These are phyloP conservation scores for Lolium multiflorum DNA, from an alignment of 176 grass and related monocot genomes.

Conservation along the genomic window DNA sequence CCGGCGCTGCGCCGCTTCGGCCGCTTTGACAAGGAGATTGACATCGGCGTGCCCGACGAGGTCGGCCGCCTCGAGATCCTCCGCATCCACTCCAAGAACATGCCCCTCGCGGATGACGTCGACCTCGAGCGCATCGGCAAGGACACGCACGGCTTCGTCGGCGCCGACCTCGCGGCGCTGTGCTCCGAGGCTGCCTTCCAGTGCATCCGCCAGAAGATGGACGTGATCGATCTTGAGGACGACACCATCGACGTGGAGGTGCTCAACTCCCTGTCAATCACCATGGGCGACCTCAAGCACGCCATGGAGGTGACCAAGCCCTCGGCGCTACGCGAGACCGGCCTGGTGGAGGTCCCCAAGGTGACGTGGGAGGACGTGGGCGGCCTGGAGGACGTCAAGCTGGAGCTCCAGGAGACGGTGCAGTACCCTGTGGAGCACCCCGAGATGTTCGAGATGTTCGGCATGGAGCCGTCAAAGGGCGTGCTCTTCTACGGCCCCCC, in stretches of 20 bases:
- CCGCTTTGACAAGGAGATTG: slow-evolving; percentile 61
- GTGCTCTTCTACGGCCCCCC: slow-evolving; percentile 62
- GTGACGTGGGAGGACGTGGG: slow-evolving; percentile 61
- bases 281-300: slow-evolving; percentile 30
- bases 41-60: slow-evolving; percentile 65
- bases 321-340: slow-evolving; percentile 21
- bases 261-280: slow-evolving; percentile 41
- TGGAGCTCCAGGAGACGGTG: slow-evolving; percentile 59
- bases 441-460: slow-evolving; percentile 57
- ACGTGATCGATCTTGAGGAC: slow-evolving; percentile 37
- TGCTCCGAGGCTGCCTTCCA: slow-evolving; percentile 58
- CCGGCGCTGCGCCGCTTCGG: slow-evolving; percentile 58
- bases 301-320: slow-evolving; percentile 35
- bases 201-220: slow-evolving; percentile 58
- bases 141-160: slow-evolving; percentile 53
- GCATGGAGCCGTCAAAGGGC: slow-evolving; percentile 59
- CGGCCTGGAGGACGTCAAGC: slow-evolving; percentile 58
- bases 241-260: slow-evolving; percentile 56
- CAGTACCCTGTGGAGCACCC: slow-evolving; percentile 63
- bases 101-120: slow-evolving; percentile 47
- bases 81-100: slow-evolving; percentile 61
- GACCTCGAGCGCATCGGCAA: slow-evolving; percentile 54
- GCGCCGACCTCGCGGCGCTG: slow-evolving; percentile 56
- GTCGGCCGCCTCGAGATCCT: slow-evolving; percentile 63
- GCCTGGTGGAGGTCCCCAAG: slow-evolving; percentile 60